Evolutionary conservation across 2,329 filamentous ascomycete genomes (phyloP).

Genomic region (Sporothrix globosa): DNA sequence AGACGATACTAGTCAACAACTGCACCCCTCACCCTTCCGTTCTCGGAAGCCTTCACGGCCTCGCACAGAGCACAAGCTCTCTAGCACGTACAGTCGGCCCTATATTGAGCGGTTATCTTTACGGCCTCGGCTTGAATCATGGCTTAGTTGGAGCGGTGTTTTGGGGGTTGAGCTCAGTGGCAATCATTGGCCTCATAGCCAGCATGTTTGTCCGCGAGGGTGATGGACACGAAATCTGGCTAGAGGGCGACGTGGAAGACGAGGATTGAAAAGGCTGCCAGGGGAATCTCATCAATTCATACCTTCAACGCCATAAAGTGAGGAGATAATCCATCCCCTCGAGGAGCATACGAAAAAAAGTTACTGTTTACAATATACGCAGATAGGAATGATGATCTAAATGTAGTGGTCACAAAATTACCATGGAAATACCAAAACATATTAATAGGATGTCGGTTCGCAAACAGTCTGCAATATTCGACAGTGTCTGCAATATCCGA

Average conservation of each 20-base stretch:
- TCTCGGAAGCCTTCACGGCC: slow-evolving; percentile 60
- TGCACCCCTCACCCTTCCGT: slow-evolving; percentile 61
- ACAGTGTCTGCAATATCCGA: neutral
- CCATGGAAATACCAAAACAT: neutral
- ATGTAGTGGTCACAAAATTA: neutral
- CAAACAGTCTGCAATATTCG: neutral
- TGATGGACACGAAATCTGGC: slow-evolving; percentile 65
- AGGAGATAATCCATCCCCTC: too few relatives aligned
- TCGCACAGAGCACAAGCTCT: slow-evolving; percentile 62
- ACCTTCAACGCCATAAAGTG: neutral
- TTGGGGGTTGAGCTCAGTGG: slow-evolving; percentile 58
- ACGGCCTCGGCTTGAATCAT: slow-evolving; percentile 60
- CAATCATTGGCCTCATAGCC: slow-evolving; percentile 53
- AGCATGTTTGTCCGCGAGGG: slow-evolving; percentile 61
- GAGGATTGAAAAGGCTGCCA: slow-evolving; percentile 35
- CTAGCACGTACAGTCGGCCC: slow-evolving; percentile 64
- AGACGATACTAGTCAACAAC: slow-evolving; percentile 64
- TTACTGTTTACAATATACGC: neutral
- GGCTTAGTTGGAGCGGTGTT: slow-evolving; percentile 63
- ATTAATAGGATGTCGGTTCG: neutral
- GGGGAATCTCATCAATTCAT: neutral
- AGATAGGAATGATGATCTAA: neutral
- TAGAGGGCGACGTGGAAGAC: slow-evolving; percentile 63
- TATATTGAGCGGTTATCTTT: slow-evolving; percentile 62
- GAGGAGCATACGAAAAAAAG: neutral